phyloP scores from a whole-genome alignment of 2,329 filamentous ascomycete genomes.

The Sphaerulina vaccinii region DNA sequence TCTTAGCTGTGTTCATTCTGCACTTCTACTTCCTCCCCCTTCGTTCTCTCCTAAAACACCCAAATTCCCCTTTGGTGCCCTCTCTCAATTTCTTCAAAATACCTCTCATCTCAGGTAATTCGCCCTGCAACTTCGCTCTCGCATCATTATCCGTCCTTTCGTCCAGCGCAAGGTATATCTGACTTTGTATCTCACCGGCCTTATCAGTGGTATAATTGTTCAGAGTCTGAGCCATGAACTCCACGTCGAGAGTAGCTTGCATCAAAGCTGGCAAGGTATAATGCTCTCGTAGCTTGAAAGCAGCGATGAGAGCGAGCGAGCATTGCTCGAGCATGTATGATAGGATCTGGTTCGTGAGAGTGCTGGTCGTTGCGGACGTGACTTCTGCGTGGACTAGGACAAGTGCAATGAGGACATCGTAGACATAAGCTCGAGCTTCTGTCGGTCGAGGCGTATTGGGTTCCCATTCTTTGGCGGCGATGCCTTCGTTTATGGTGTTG shows the following conservation, averaged over 20 bases:
- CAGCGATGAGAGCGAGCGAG: conserved; percentile 74
- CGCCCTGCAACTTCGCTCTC: conserved; percentile 73
- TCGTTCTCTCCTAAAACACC: conserved; percentile 34
- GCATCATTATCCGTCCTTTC: conserved; percentile 85
- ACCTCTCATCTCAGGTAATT: conserved; percentile 84
- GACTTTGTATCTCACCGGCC: conserved; percentile 76
- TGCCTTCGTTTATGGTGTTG: conserved; percentile 68
- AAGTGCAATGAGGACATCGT: conserved; percentile 77
- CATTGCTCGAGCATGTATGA: conserved; percentile 83
- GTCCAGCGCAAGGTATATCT: conserved; percentile 91
- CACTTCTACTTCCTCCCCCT: conserved; percentile 15
- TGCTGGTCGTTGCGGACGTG: conserved; percentile 55
- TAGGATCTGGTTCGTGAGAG: conserved; percentile 76
- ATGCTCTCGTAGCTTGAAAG: conserved; percentile 63
- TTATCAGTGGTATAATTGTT: conserved; percentile 83
- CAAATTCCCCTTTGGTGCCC: conserved; percentile 77
- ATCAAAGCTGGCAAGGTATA: conserved; percentile 83
- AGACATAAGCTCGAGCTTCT: conserved; percentile 83
- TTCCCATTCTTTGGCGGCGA: conserved; percentile 68
- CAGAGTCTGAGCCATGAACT: conserved; percentile 93
- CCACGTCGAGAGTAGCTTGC: conserved; percentile 95
- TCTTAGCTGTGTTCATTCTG: no score
- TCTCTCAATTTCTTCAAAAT: conserved; percentile 82
- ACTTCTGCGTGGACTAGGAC: conserved; percentile 77
- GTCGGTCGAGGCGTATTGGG: conserved; percentile 54